Conservation (phyloP, 768 basidiomycete species). For the Panaeolus cyanescens region DNA sequence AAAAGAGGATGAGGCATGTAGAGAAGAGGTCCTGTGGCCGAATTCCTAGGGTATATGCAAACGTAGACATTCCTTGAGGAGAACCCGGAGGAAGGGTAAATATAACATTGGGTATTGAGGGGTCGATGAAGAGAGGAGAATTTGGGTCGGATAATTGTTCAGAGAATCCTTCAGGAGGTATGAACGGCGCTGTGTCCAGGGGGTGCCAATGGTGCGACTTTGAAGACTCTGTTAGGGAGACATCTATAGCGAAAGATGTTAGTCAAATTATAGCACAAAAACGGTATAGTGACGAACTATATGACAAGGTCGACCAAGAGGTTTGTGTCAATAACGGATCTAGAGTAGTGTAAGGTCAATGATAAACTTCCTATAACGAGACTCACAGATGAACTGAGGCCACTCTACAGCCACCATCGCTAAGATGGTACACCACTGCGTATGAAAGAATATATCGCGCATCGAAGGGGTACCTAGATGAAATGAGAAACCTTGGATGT, state of each 20-base stretch:
- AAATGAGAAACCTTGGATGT: slow-evolving; percentile 10
- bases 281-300: slow-evolving; percentile 48
- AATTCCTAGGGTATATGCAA: slow-evolving; percentile 83
- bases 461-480: slow-evolving; percentile 83
- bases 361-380: slow-evolving; percentile 2
- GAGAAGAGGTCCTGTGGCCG: slow-evolving; percentile 81
- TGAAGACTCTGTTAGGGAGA: slow-evolving; percentile 62
- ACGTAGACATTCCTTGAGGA: slow-evolving; percentile 74
- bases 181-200: slow-evolving; percentile 53
- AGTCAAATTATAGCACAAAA: neutral
- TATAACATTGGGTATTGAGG: slow-evolving; percentile 66
- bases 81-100: slow-evolving; percentile 67
- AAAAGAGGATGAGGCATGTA: slow-evolving; percentile 81
- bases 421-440: slow-evolving; percentile 88
- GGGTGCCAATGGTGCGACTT: slow-evolving; percentile 66
- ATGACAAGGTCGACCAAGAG: slow-evolving; percentile 83
- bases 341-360: slow-evolving; percentile 27
- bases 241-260: slow-evolving; percentile 47
- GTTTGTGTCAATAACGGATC: slow-evolving; percentile 90
- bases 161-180: slow-evolving; percentile 70
- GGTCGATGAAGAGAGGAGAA: slow-evolving; percentile 80
- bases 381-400: slow-evolving; percentile 89
- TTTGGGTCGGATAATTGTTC: slow-evolving; percentile 69
- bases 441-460: slow-evolving; percentile 90
- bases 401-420: slow-evolving; percentile 95